Conservation (phyloP, 2,329 filamentous ascomycete genomes). For the Sarocladiaceae sp. region DNA sequence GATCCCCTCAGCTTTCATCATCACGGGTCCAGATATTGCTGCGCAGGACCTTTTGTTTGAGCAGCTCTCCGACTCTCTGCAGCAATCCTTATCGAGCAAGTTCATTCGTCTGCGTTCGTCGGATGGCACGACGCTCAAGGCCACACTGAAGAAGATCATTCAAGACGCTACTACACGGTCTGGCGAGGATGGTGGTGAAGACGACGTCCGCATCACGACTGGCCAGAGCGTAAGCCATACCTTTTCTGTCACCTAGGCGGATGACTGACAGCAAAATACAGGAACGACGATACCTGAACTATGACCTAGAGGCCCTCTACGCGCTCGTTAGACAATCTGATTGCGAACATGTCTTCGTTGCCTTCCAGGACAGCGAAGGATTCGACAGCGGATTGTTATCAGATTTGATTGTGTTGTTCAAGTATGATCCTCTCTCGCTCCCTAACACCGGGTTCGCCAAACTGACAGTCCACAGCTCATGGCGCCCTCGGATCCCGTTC, state of each 20-base stretch:
- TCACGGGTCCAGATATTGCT: constrained; percentile 72
- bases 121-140: constrained; percentile 69
- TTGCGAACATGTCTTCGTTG: constrained; percentile 58
- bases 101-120: constrained; percentile 64
- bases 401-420: constrained; percentile 63
- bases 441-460: background rate
- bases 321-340: constrained; percentile 48
- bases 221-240: constrained; percentile 39
- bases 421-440: constrained; percentile 36
- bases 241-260: constrained; percentile 10
- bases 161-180: constrained; percentile 52
- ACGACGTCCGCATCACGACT: constrained; percentile 34
- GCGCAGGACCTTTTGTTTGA: constrained; percentile 69
- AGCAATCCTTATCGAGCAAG: constrained; percentile 38
- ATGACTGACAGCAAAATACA: constrained; percentile 23
- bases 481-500: constrained; percentile 71
- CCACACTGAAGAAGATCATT: constrained; percentile 66
- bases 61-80: constrained; percentile 57
- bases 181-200: constrained; percentile 47
- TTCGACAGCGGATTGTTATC: constrained; percentile 69
- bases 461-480: constrained; percentile 33
- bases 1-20: constrained; percentile 65
- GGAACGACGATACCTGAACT: constrained; percentile 64
- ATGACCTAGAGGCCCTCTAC: constrained; percentile 68
- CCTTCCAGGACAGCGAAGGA: constrained; percentile 76